phyloP scores from a whole-genome alignment of 257 asterid species.

The Scutellaria minor region DNA sequence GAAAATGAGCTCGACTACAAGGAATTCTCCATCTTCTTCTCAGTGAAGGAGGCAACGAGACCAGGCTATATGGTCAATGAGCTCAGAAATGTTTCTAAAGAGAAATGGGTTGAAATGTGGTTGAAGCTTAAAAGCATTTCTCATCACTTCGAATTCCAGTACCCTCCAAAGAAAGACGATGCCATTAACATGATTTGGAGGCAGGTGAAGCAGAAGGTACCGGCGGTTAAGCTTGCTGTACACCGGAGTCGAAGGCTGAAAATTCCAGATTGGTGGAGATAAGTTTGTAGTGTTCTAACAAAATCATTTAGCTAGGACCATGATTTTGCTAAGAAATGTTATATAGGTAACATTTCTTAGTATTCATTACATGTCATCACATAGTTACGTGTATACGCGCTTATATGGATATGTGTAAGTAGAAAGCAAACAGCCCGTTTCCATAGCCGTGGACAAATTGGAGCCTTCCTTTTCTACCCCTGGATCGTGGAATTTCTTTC shows the following conservation, averaged over 20 bases:
- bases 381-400: too few species aligned
- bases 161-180: conserved; percentile 78
- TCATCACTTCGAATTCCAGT: conserved; percentile 82
- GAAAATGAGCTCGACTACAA: conserved; percentile 84
- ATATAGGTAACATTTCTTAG: too few species aligned
- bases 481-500: too few species aligned
- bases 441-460: too few species aligned
- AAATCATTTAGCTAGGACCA: too few species aligned
- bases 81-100: conserved; percentile 59
- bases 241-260: conserved; percentile 81
- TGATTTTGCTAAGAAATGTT: too few species aligned
- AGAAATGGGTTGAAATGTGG: conserved; percentile 84
- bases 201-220: conserved; percentile 79
- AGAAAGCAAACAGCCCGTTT: too few species aligned
- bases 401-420: too few species aligned
- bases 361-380: too few species aligned
- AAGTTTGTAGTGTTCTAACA: background rate
- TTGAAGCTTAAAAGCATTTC: conserved; percentile 57
- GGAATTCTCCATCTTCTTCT: conserved; percentile 78
- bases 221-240: conserved; percentile 62
- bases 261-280: conserved; percentile 94
- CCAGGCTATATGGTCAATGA: conserved; percentile 61
- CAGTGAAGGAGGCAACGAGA: conserved; percentile 58
- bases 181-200: conserved; percentile 95
- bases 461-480: too few species aligned